Conservation (phyloP, 2,329 filamentous ascomycete genomes). For the Ascomycota sp. region DNA sequence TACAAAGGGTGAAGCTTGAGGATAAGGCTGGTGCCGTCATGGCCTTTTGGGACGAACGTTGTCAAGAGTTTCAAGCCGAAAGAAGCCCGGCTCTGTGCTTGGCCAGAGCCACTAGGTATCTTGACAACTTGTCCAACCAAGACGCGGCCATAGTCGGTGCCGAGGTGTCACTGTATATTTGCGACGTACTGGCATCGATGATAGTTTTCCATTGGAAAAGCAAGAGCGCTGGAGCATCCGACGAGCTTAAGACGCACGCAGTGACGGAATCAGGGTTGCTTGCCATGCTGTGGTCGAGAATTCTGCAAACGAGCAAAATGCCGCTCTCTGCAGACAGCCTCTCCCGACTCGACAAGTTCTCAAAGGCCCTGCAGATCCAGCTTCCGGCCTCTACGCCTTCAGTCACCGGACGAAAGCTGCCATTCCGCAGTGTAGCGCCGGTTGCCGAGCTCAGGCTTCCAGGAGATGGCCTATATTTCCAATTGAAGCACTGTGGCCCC, state of each 20-base stretch:
- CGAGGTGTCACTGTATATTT: slow-evolving; percentile 14
- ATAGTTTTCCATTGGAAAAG: not conserved
- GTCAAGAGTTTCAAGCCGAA: slow-evolving; percentile 23
- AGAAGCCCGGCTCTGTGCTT: slow-evolving; percentile 19
- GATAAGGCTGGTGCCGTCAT: slow-evolving; percentile 1
- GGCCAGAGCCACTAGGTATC: slow-evolving; percentile 22
- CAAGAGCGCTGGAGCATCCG: not conserved
- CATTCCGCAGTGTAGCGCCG: not conserved
- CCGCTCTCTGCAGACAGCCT: slow-evolving; percentile 2
- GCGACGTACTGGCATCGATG: slow-evolving; percentile 8
- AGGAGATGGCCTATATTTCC: slow-evolving; percentile 11
- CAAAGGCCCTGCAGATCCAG: slow-evolving; percentile 3
- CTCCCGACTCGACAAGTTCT: slow-evolving; percentile 1
- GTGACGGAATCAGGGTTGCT: slow-evolving; percentile 1
- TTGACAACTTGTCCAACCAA: slow-evolving; percentile 17
- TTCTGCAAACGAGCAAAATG: slow-evolving; percentile 2
- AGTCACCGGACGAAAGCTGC: not conserved
- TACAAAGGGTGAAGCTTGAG: slow-evolving; percentile 12
- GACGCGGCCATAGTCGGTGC: slow-evolving; percentile 8
- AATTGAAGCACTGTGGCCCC: slow-evolving; percentile 23
- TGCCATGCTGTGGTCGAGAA: slow-evolving; percentile 3
- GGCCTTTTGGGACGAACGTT: slow-evolving; percentile 5
- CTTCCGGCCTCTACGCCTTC: not conserved
- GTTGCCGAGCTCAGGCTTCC: slow-evolving; percentile 1
- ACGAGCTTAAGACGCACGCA: not conserved